Evolutionary conservation across 2,329 filamentous ascomycete genomes (phyloP), one percentile per base, ranked within the genome.

Genomic region (Pseudogymnoascus destructans): DNA sequence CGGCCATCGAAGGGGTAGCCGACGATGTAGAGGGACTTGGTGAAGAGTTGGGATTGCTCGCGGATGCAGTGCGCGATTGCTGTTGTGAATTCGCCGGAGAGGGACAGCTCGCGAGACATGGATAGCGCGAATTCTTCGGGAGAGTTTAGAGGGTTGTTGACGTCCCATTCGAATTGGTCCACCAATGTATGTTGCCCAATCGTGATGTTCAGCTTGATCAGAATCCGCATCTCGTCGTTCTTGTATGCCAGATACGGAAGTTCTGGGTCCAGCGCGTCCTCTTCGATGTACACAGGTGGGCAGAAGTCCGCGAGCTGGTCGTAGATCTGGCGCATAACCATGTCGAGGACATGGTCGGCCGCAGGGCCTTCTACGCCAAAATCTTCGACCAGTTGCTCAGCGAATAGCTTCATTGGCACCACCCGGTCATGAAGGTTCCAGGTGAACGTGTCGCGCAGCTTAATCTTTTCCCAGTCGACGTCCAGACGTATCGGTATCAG

Each of bases 151-250:
- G 91, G 87, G 70, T 95, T 95, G 72, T 97, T 97, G 69, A 97
- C 90, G 66, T 98, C 93, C 93, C 93, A 98, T 72, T 98, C 93
- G 62, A 98, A 97, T 70, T 97, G 93, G 67, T 98, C 93, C 33
- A 96, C 86, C 23, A 98, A 77, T 0, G 91, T 97, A 68, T 95
- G 89, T 63, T 89, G 86, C 38, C 92, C 93, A 68, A 98, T 96
- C 5, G 93, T 97, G 67, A 98, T 95, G 72, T 97, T 96, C 56
- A 98, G 78, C 72, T 96, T 97, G 72, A 98, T 83, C 42, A 95
- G 75, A 64, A 98, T 87, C 56, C 93, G 86, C 92, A 98, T 96
- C 74, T 98, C 93, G 69, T 98, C 93, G 69, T 98, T 95, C 73
- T 97, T 97, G 75, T 96, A 95, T 5, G 93, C 91, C 36, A 80